Evolutionary conservation across 805 yeast genomes (phyloP).

Genomic region (Debaryomyces castellii): DNA sequence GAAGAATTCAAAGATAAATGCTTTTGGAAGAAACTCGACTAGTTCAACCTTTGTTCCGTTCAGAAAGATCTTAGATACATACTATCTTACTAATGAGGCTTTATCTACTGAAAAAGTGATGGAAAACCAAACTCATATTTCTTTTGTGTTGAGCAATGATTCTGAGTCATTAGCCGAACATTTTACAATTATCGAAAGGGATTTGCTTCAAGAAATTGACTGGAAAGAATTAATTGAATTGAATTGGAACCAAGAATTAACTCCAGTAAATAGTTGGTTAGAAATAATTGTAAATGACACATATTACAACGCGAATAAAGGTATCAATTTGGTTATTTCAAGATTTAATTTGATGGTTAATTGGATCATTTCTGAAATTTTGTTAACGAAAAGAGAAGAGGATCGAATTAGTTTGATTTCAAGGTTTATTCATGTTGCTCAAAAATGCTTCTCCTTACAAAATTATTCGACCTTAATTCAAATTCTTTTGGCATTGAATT

Average conservation of each 20-base stretch:
- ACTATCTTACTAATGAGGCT: slow-evolving; percentile 24
- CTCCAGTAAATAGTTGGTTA: slow-evolving; percentile 81
- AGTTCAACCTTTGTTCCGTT: not conserved
- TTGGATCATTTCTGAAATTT: slow-evolving; percentile 88
- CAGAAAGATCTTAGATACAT: slow-evolving; percentile 26
- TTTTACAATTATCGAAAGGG: slow-evolving; percentile 83
- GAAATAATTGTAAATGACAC: slow-evolving; percentile 61
- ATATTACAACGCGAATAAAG: slow-evolving; percentile 50
- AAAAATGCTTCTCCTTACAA: slow-evolving; percentile 67
- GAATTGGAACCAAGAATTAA: slow-evolving; percentile 65
- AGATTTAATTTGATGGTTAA: slow-evolving; percentile 86
- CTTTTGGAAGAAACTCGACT: not conserved
- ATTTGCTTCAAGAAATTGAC: slow-evolving; percentile 79
- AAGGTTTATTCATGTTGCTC: slow-evolving; percentile 85
- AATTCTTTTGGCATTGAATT: slow-evolving; percentile 74
- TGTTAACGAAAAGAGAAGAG: slow-evolving; percentile 59
- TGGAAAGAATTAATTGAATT: slow-evolving; percentile 87
- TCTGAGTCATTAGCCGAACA: slow-evolving; percentile 73
- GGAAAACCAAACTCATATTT: slow-evolving; percentile 61
- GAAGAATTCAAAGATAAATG: not conserved
- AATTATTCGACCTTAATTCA: slow-evolving; percentile 89
- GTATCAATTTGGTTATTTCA: slow-evolving; percentile 78
- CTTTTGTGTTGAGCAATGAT: slow-evolving; percentile 75
- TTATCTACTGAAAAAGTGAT: slow-evolving; percentile 41
- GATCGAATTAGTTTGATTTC: slow-evolving; percentile 72